Conservation (phyloP, 2,329 filamentous ascomycete species). For the Alternaria atra region DNA sequence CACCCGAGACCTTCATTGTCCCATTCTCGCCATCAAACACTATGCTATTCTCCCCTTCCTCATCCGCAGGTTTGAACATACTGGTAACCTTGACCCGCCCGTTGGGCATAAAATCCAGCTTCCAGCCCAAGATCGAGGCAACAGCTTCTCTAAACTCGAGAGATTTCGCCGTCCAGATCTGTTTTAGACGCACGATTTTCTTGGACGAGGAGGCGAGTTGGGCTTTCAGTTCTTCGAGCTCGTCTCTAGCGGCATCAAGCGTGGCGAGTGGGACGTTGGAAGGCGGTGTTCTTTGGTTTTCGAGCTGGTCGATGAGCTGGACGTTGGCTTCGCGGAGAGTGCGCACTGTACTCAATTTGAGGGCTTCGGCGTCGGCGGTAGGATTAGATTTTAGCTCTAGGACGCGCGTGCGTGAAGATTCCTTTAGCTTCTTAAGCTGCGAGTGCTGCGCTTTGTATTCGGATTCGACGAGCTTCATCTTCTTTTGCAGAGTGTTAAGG, state of each 20-base stretch:
- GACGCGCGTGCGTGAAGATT: conserved; percentile 79
- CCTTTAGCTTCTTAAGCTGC: conserved; percentile 73
- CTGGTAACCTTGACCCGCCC: conserved; percentile 92
- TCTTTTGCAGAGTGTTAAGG: conserved; percentile 73
- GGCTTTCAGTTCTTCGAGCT: conserved; percentile 69
- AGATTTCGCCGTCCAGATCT: conserved; percentile 91
- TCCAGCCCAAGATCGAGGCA: conserved; percentile 90
- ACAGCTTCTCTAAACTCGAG: conserved; percentile 96
- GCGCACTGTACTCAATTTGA: conserved; percentile 81
- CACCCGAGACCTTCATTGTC: conserved; percentile 97
- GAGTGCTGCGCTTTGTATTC: conserved; percentile 77
- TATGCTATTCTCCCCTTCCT: conserved; percentile 67
- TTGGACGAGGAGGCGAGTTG: conserved; percentile 74
- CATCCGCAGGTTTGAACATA: conserved; percentile 77
- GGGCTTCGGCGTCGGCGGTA: conserved; percentile 82
- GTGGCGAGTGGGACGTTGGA: conserved; percentile 78
- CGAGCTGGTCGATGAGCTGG: conserved; percentile 78
- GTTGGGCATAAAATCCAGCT: conserved; percentile 95
- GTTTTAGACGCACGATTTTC: conserved; percentile 82
- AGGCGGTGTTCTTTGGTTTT: conserved; percentile 49
- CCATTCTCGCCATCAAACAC: conserved; percentile 93
- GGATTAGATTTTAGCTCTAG: conserved; percentile 92
- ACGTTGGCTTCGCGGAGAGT: conserved; percentile 84
- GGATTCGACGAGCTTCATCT: conserved; percentile 74
- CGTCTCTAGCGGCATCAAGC: conserved; percentile 76